Base-by-base conservation (phyloP, 2,329 filamentous ascomycete species). In the Trichophyton simii region DNA sequence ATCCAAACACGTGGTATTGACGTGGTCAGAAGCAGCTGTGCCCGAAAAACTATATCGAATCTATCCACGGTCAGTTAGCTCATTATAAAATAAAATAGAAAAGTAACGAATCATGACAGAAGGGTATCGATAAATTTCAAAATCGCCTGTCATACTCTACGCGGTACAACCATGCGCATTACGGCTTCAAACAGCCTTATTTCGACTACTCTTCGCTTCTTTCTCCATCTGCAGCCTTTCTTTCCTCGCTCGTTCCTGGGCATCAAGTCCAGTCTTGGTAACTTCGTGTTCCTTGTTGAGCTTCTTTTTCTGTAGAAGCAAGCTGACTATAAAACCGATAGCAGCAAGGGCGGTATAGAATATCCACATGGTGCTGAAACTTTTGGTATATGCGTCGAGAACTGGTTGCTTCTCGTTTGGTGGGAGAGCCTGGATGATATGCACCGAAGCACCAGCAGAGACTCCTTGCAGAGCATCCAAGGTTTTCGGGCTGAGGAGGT, bases 351-450 rank as follows among this genome's bases (percentile, higher is more conserved):
- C 69, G 0, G 76, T 74, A 61, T 79, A 81, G 59, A 81, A 75
- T 46, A 82, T 78, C 77, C 79, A 82, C 66, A 79, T 77, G 31
- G 77, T 76, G 62, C 72, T 75, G 57, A 82, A 67, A 2, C 75
- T 72, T 36, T 70, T 68, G 5, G 72, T 75, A 63, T 79, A 78
- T 0, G 74, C 74, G 0, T 69, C 63, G 20, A 77, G 71, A 0
- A 81, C 73, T 2, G 75, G 72, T 0, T 61, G 34, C 36, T 68
- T 69, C 65, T 79, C 74, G 9, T 60, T 62, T 0, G 68, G 62
- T 0, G 70, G 67, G 0, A 79, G 69, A 2, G 63, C 60, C 36
- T 69, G 63, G 34, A 79, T 68, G 15, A 77, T 41, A 61, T 31
- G 67, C 9, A 64, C 72, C 63, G 64, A 72, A 64, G 64, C 72